Evolutionary conservation across 2,329 filamentous ascomycete species (phyloP).

Genomic region (Dactylellina sp.): DNA sequence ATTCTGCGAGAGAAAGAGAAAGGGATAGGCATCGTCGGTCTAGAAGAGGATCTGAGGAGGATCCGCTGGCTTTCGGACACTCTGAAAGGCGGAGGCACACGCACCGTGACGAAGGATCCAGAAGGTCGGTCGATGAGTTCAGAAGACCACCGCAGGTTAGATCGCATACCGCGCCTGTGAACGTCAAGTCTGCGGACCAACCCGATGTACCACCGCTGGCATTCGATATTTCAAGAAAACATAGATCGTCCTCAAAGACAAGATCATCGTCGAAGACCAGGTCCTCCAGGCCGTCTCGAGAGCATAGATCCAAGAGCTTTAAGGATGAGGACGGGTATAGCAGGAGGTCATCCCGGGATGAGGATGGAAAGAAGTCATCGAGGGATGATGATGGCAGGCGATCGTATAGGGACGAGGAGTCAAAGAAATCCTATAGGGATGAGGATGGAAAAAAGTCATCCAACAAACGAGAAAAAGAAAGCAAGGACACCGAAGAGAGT

Average conservation of each 20-base stretch:
- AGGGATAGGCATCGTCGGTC: slow-evolving; percentile 34
- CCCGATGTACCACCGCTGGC: slow-evolving; percentile 41
- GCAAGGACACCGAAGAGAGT: too few relatives aligned
- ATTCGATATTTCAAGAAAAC: slow-evolving; percentile 41
- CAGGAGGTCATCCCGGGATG: background rate
- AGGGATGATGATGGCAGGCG: background rate
- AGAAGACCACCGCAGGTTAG: slow-evolving; percentile 29
- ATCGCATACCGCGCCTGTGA: slow-evolving; percentile 37
- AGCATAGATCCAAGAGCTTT: slow-evolving; percentile 29
- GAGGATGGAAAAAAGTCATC: slow-evolving; percentile 28
- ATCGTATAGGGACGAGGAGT: background rate
- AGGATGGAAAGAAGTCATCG: background rate
- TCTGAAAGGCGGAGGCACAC: slow-evolving; percentile 26
- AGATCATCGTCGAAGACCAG: background rate
- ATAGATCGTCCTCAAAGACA: slow-evolving; percentile 17
- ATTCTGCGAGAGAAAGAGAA: slow-evolving; percentile 46
- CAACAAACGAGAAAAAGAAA: background rate
- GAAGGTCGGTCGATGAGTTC: slow-evolving; percentile 30
- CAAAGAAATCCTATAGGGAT: background rate
- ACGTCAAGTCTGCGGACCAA: slow-evolving; percentile 5
- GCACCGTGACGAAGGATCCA: slow-evolving; percentile 32
- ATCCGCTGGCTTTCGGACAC: slow-evolving; percentile 52
- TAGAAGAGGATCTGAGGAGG: slow-evolving; percentile 29
- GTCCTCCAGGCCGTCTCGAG: slow-evolving; percentile 14
- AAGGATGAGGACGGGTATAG: slow-evolving; percentile 19